Conservation (phyloP, 345 rosid species). For the Draba incana region DNA sequence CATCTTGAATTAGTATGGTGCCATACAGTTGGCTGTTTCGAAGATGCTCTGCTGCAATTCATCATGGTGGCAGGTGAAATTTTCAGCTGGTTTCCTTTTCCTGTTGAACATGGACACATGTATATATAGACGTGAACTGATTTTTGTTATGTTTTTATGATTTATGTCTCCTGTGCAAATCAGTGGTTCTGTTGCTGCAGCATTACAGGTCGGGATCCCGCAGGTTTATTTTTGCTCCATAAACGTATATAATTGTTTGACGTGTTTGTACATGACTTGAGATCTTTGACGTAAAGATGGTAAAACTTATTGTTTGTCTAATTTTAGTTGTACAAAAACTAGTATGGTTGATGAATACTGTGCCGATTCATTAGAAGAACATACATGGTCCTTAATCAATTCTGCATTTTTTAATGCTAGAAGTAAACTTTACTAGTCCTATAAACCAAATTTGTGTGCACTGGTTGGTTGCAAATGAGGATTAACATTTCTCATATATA, state of each 20-base stretch:
- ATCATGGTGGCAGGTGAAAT: conserved; percentile 91
- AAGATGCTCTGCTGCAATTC: conserved; percentile 76
- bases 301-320: not conserved
- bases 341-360: not conserved
- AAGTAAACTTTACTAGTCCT: not conserved
- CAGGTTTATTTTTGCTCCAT: conserved; percentile 56
- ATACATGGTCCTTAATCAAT: not conserved
- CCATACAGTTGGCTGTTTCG: conserved; percentile 73
- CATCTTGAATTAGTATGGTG: conserved; percentile 52
- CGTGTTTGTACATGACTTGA: conserved; percentile 1
- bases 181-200: conserved; percentile 93
- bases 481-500: not conserved
- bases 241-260: not conserved
- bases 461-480: not conserved
- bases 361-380: conserved; percentile 4
- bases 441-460: conserved; percentile 5
- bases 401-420: not conserved
- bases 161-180: conserved; percentile 14
- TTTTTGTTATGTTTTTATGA: conserved; percentile 17
- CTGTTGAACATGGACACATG: conserved; percentile 12
- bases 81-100: conserved; percentile 12
- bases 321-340: not conserved
- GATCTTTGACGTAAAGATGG: not conserved
- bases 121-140: conserved; percentile 16
- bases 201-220: conserved; percentile 74